Base-by-base conservation (phyloP, 2,329 filamentous ascomycete species). In the Colletotrichum filicis region DNA sequence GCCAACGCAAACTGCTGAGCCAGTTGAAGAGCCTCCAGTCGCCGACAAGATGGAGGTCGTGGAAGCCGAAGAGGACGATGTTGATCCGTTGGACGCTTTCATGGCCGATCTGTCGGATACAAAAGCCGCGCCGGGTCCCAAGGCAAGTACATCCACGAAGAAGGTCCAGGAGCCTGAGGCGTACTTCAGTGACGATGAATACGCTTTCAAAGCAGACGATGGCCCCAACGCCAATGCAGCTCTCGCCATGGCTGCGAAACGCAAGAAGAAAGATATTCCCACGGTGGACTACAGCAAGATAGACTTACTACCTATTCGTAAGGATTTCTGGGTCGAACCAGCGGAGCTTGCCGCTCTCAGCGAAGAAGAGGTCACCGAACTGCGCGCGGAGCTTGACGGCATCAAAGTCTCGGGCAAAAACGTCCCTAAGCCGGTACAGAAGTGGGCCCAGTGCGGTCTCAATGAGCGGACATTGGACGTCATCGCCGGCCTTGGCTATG, bases 231-330 rank as follows among this genome's bases (percentile, higher is more conserved):
- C 87, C 7, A 85, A 86, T 53, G 81, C 85, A 3, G 84, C 89
- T 60, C 80, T 89, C 55, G 88, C 86, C 63, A 87, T 91, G 75
- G 85, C 89, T 5, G 86, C 84, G 79, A 93, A 88, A 88, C 92
- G 86, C 79, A 98, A 98, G 86, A 98, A 98, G 87, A 98, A 98
- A 83, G 97, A 98, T 73, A 92, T 98, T n/a, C 95, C 95, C 1
- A 88, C 87, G 0, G 89, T 97, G 67, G 92, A 99, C 82, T 97
- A 98, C 82, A 89, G 87, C 77, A 98, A 98, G 83, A 85, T 97
- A 75, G 90, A 95, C 68, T 92, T 98, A 77, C 90, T 95, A 77
- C 90, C 93, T 4, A 95, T 99, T 80, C 90, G 96, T 74, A 98
- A 98, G 85, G 93, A 95, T 81, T 99, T 99, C 83, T 99, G 98